These are phyloP conservation scores for Eucalyptus cloeziana DNA, from an alignment of 345 rosid species.

Conservation along the genomic window DNA sequence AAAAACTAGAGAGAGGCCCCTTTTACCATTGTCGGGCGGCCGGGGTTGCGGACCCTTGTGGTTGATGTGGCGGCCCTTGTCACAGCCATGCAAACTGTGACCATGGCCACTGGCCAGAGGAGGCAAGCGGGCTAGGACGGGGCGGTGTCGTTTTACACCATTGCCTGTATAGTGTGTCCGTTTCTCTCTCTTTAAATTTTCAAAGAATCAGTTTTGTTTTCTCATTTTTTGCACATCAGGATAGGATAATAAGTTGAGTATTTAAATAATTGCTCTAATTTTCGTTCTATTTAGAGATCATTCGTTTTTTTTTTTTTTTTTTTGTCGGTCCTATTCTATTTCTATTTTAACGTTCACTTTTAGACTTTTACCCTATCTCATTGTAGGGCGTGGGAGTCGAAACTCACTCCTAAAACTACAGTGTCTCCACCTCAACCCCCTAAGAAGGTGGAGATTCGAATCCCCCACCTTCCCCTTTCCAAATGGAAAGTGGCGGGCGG, in stretches of 20 bases:
- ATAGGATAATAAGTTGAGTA: not conserved
- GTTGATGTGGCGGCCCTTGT: not conserved
- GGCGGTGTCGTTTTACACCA: accelerated
- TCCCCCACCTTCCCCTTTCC: too few species aligned
- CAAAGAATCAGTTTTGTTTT: too few species aligned
- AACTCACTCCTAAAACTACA: too few species aligned
- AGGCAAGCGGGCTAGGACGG: accelerated
- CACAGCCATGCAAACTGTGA: too few species aligned
- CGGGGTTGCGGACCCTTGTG: not conserved
- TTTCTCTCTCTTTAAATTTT: not conserved
- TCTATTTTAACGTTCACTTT: too few species aligned
- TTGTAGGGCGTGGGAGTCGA: too few species aligned
- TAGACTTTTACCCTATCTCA: too few species aligned
- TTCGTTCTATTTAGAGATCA: not conserved
- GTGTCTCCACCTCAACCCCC: too few species aligned
- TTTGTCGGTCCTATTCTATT: too few species aligned
- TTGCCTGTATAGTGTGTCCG: not conserved
- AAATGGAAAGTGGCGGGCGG: too few species aligned
- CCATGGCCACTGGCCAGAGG: not conserved
- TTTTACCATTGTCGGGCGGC: accelerated
- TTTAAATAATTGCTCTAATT: not conserved
- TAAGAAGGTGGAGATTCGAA: too few species aligned
- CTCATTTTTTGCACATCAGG: accelerated
- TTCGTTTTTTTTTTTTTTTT: too few species aligned
- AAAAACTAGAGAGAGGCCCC: not conserved